These are phyloP conservation scores for Lithocarpus polystachyus DNA, from an alignment of 306 rosid genomes.

Conservation along the genomic window DNA sequence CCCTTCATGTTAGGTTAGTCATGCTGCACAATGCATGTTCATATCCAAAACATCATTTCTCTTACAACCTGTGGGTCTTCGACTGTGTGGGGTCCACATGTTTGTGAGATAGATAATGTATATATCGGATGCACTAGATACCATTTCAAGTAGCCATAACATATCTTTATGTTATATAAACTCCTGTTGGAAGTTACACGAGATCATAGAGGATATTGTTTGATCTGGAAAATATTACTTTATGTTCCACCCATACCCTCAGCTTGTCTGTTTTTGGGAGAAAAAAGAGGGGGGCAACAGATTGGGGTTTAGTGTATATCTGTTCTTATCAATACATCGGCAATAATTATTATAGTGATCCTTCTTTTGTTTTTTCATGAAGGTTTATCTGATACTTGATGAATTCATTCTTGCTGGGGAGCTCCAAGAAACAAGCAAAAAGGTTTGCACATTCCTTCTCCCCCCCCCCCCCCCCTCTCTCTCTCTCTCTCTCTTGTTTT, in stretches of 20 bases:
- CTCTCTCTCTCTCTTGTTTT: not conserved
- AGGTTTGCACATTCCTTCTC: slow-evolving; percentile 25
- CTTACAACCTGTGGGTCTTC: no score
- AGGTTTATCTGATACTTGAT: slow-evolving; percentile 64
- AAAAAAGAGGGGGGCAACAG: not conserved
- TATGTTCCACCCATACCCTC: not conserved
- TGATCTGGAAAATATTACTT: not conserved
- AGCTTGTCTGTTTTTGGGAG: not conserved
- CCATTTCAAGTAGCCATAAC: not conserved
- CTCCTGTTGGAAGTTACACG: not conserved
- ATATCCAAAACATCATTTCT: no score
- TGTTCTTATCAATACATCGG: not conserved
- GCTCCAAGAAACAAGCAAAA: slow-evolving; percentile 72
- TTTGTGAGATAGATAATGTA: no score
- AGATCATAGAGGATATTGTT: not conserved
- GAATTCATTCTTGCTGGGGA: slow-evolving; percentile 69
- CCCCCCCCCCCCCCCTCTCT: not conserved
- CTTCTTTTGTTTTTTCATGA: slow-evolving; percentile 14
- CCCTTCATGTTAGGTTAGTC: not conserved
- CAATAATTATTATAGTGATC: not conserved
- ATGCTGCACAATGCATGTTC: not conserved
- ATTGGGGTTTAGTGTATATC: no score
- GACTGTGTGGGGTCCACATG: no score
- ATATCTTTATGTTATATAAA: not conserved
- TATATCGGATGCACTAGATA: no score